Evolutionary conservation across 2,329 filamentous ascomycete species (phyloP).

Genomic region (Hypomyces rosellus): DNA sequence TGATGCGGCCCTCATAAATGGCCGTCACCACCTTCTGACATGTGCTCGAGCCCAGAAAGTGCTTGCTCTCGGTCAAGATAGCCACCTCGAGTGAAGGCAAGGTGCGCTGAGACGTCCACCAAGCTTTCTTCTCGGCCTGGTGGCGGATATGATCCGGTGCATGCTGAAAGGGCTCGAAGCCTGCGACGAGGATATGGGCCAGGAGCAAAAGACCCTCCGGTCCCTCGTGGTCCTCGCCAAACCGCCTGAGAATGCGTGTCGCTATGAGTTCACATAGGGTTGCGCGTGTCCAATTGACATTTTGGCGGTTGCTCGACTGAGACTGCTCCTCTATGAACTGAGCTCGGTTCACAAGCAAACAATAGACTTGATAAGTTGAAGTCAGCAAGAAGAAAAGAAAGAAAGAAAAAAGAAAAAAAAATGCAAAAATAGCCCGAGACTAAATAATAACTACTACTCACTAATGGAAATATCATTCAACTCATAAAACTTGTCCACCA

Average conservation of each 20-base stretch:
- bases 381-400: neutral
- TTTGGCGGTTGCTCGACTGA: conserved; percentile 70
- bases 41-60: conserved; percentile 68
- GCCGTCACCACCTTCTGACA: conserved; percentile 78
- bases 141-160: conserved; percentile 61
- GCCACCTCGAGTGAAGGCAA: conserved; percentile 76
- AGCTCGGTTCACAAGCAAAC: conserved; percentile 72
- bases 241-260: conserved; percentile 68
- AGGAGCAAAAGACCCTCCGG: conserved; percentile 64
- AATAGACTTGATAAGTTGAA: conserved; percentile 56
- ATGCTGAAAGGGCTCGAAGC: conserved; percentile 81
- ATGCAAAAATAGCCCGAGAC: neutral
- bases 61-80: conserved; percentile 75
- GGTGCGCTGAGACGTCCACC: conserved; percentile 49
- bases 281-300: conserved; percentile 71
- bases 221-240: conserved; percentile 70
- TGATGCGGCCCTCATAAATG: conserved; percentile 72
- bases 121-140: conserved; percentile 45
- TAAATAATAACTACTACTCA: conserved; percentile 31
- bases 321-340: conserved; percentile 75
- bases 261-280: conserved; percentile 76
- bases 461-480: conserved; percentile 72
- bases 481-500: conserved; percentile 79
- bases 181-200: conserved; percentile 73
- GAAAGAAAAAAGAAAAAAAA: neutral